Base-by-base conservation (phyloP, 2,329 filamentous ascomycete genomes). In the Phoma herbarum region DNA sequence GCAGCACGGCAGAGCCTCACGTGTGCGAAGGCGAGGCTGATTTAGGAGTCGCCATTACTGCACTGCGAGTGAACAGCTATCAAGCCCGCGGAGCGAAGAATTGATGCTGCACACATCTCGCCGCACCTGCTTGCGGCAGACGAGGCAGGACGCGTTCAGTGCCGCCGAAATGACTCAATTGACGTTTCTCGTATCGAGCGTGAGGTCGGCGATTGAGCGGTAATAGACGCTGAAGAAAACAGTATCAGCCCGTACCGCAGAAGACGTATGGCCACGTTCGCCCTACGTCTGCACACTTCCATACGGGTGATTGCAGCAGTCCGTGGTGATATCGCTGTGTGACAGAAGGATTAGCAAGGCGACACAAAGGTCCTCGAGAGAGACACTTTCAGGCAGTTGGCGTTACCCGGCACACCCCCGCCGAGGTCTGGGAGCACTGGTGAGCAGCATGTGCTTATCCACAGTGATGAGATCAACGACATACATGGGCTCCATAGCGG, bases 1-100 rank as follows among this genome's bases (percentile, higher is more conserved):
- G 31, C 49, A 11, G 26, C 45, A 46, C 39, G 53, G 41, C 46
- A 54, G 50, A 53, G 50, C 56, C 45, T 50, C 56, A 59, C 56
- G 45, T 59, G 49, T 42, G 45, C 41, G 18, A 45, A 35, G 20
- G 45, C 45, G 42, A 46, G 56, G 50, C 50, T 50, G 56, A 54
- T n/a, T 51, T 6, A 7, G n/a, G 31, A 7, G 16, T n/a, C 16
- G 14, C 20, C 28, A 7, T n/a, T 16, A 14, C 12, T 10, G 35
- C 33, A 29, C 31, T 23, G 28, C 20, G 33, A 10, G 29, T 18
- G 4, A 18, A 18, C 18, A 8, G 18, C 9, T 26, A 25, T 20
- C 11, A 44, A 41, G 9, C 41, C 51, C 37, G 45, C 28, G 35
- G 35, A 1, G 35, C 35, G 20, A 10, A 16, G n/a, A 37, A 22